phyloP scores from a whole-genome alignment of 2,329 filamentous ascomycete genomes.

The Clarireedia homoeocarpa region DNA sequence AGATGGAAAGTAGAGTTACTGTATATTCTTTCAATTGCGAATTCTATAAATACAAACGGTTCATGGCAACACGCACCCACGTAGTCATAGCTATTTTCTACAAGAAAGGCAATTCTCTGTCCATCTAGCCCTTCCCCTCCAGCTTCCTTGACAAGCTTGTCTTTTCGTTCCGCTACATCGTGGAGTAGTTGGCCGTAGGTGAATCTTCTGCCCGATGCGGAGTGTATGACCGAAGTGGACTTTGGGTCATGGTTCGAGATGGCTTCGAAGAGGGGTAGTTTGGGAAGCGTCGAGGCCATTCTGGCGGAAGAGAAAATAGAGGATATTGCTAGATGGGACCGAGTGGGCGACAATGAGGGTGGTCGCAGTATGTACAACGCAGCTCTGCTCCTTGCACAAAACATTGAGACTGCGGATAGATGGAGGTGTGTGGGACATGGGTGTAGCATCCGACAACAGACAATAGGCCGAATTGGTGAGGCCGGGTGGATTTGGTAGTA shows the following conservation, averaged over 20 bases:
- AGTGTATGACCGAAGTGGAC: constrained; percentile 72
- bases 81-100: constrained; percentile 98
- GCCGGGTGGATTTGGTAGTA: neutral
- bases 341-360: neutral
- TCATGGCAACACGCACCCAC: constrained; percentile 58
- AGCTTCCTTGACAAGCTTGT: constrained; percentile 52
- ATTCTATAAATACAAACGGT: neutral
- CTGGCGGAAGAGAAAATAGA: constrained; percentile 11
- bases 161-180: constrained; percentile 69
- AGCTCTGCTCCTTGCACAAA: constrained; percentile 1
- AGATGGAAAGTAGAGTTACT: constrained; percentile 85
- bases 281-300: constrained; percentile 46
- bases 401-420: constrained; percentile 1
- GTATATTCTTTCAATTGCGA: constrained; percentile 11
- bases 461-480: neutral
- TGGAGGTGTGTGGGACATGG: neutral
- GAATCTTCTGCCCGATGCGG: constrained; percentile 67
- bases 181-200: constrained; percentile 79
- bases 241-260: constrained; percentile 70
- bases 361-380: neutral
- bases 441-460: neutral
- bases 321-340: neutral
- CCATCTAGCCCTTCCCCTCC: constrained; percentile 58
- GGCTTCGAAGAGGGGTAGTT: constrained; percentile 77
- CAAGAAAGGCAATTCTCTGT: constrained; percentile 80